Evolutionary conservation across 2,329 filamentous ascomycete species (phyloP).

Genomic region (Pseudogymnoascus sp.): DNA sequence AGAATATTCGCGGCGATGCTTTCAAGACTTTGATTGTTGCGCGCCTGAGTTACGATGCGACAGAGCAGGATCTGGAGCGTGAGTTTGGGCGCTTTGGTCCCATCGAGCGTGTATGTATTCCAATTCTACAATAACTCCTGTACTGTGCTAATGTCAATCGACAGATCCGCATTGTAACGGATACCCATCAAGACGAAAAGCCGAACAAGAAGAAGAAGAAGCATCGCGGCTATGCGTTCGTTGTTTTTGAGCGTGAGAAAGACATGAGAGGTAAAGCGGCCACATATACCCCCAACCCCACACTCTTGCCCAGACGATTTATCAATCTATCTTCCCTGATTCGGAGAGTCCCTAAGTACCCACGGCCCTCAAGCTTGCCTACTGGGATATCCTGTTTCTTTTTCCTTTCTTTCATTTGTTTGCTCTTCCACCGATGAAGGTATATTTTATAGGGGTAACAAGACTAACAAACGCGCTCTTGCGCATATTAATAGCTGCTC

Average conservation of each 20-base stretch:
- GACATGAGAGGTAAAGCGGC: constrained; percentile 93
- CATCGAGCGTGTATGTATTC: constrained; percentile 70
- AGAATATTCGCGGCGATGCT: constrained; percentile 83
- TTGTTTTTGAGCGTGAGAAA: constrained; percentile 93
- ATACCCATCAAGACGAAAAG: constrained; percentile 61
- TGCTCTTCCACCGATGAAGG: constrained; percentile 30
- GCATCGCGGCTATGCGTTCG: constrained; percentile 88
- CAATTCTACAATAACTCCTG: neutral
- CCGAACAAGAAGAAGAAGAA: constrained; percentile 73
- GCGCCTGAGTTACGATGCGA: constrained; percentile 80
- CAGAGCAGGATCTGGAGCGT: constrained; percentile 81
- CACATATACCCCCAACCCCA: constrained; percentile 33
- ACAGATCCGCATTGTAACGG: constrained; percentile 80
- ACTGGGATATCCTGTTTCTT: constrained; percentile 30
- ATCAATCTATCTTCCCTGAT: constrained; percentile 33
- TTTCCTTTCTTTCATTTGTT: constrained; percentile 19
- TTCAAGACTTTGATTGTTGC: constrained; percentile 94
- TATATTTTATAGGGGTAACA: constrained; percentile 49
- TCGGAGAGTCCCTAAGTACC: constrained; percentile 24
- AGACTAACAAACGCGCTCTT: constrained; percentile 62
- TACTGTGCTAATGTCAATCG: neutral
- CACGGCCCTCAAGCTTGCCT: constrained; percentile 29
- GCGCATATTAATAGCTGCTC: constrained; percentile 68
- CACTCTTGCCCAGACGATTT: constrained; percentile 21
- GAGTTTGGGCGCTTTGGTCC: constrained; percentile 91